Conservation (phyloP, 257 asterid species). For the Haberlea rhodopensis region DNA sequence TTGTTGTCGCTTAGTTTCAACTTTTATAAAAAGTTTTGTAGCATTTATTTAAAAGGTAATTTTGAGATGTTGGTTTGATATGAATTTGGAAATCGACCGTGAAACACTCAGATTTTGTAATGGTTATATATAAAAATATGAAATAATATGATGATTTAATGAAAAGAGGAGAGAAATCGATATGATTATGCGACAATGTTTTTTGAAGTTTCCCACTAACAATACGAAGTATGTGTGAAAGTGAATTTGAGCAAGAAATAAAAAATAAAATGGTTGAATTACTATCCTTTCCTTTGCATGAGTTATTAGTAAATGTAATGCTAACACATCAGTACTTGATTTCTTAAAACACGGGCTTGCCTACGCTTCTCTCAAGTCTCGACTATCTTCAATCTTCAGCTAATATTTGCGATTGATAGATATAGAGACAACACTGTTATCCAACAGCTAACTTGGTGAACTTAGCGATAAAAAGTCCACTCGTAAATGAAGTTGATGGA, state of each 20-base stretch:
- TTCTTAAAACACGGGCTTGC: neutral
- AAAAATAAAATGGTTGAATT: too few species aligned
- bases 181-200: neutral
- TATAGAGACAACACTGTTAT: slow-evolving; percentile 20
- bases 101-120: too few species aligned
- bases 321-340: neutral
- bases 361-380: neutral
- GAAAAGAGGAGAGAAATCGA: neutral
- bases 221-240: too few species aligned
- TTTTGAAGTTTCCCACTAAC: too few species aligned
- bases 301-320: neutral
- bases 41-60: neutral
- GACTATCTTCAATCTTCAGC: neutral
- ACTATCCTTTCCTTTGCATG: too few species aligned
- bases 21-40: neutral
- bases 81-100: neutral
- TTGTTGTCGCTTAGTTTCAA: neutral
- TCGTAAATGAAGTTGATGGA: slow-evolving; percentile 70
- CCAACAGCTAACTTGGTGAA: slow-evolving; percentile 52
- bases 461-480: slow-evolving; percentile 88
- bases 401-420: neutral
- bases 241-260: too few species aligned
- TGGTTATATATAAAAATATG: neutral
- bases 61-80: neutral
- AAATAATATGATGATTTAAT: neutral